Base-by-base conservation (phyloP, 768 basidiomycete species). In the Xerocomus spinulosus region DNA sequence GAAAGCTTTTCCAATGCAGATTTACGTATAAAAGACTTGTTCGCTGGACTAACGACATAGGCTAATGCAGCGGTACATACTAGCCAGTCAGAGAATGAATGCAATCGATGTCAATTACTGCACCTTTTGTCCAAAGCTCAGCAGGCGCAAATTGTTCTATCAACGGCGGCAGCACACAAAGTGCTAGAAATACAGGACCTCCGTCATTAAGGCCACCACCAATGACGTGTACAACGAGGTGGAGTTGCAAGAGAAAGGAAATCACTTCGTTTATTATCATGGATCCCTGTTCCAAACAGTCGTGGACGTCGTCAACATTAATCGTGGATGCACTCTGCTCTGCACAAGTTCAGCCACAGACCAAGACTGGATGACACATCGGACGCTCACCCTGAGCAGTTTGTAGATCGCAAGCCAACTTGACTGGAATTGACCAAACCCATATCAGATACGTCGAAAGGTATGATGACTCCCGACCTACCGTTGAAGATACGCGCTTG, bases 161-260 rank as follows among this genome's bases (percentile, higher is more conserved):
- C 4, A 61, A 12, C 1, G 52, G 21, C 4, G 55, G 58, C 3
- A 65, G 13, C 14, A 58, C 9, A 42, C 60, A 62, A 23, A 65
- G 15, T 17, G 40, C 42, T 14, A 65, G 36, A n/a, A 55, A 62
- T 3, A 52, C 20, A 40, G 55, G 58, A 1, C 62, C 62, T 20
- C 60, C 60, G 8, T 50, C 48, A 2, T 36, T 17, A n/a, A 60
- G 38, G 14, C 46, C 43, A 13, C 25, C 46, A 15, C 55, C 58
- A 14, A 62, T 25, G 18, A 65, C 41, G 21, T 55, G 41, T 18
- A 21, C 9, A 0, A 65, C 47, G 30, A 63, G 35, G 6, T 39
- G 60, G n/a, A 62, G 48, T 15, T 63, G 62, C 28, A 63, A 48
- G 29, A 62, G 21, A 23, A 57, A 47, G 21, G 63, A 65, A 24